phyloP scores from a whole-genome alignment of 2,329 filamentous ascomycete species.

The Drechslerella coelobrocha region DNA sequence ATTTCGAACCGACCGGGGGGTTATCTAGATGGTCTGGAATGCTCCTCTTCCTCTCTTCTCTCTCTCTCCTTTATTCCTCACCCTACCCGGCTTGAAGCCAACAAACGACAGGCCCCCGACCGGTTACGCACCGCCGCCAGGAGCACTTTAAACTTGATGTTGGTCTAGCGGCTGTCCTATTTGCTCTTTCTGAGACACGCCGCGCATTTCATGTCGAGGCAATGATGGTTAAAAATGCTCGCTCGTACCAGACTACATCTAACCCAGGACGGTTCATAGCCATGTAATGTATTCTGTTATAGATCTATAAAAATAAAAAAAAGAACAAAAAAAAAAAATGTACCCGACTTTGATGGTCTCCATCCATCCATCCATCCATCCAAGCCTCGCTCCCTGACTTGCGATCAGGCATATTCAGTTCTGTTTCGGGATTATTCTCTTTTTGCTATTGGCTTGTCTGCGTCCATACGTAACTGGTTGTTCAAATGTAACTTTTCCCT shows the following conservation, averaged over 20 bases:
- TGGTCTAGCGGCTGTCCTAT: slow-evolving; percentile 16
- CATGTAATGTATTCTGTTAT: neutral
- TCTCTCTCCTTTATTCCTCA: slow-evolving; percentile 2
- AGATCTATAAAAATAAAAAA: neutral
- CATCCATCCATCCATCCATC: slow-evolving; percentile 2
- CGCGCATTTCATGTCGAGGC: slow-evolving; percentile 1
- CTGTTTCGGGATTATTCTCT: slow-evolving; percentile 12
- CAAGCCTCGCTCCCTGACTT: slow-evolving; percentile 50
- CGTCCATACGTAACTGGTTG: slow-evolving; percentile 7
- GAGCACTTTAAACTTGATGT: neutral
- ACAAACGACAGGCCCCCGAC: slow-evolving; percentile 12
- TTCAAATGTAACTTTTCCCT: slow-evolving; percentile 7
- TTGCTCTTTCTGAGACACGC: slow-evolving; percentile 24
- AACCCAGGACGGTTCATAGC: slow-evolving; percentile 5
- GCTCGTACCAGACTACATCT: neutral
- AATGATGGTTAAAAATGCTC: slow-evolving; percentile 1
- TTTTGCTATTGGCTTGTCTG: slow-evolving; percentile 7
- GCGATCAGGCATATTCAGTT: slow-evolving; percentile 31
- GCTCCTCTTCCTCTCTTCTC: slow-evolving; percentile 11
- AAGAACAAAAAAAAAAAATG: slow-evolving; percentile 2
- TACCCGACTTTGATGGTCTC: slow-evolving; percentile 2
- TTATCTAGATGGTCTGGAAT: slow-evolving; percentile 44
- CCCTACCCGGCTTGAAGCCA: neutral
- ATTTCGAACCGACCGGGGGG: slow-evolving; percentile 45
- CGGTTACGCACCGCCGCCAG: slow-evolving; percentile 36